A percentile compares a stretch with the other conserved stretches of the same genome.
Conservation (phyloP, 2,329 filamentous ascomycete species). For the Albophoma yamanashiensis region DNA sequence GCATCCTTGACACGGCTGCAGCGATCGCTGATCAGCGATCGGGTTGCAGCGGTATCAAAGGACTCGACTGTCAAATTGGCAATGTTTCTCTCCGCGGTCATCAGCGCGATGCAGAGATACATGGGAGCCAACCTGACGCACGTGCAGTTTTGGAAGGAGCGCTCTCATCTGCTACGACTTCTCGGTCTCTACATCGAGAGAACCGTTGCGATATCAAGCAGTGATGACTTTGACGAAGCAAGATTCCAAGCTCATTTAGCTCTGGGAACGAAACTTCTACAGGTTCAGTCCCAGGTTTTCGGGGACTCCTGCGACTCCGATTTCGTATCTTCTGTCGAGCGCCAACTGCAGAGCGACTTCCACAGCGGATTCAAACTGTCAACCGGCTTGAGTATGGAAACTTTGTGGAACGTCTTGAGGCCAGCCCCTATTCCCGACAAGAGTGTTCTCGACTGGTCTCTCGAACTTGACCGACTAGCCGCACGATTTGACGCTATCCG, state of each 20-base stretch:
- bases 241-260: conserved; percentile 52
- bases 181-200: conserved; percentile 44
- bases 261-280: conserved; percentile 34
- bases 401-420: conserved; percentile 63
- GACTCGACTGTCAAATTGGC: conserved; percentile 48
- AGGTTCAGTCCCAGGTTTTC: conserved; percentile 16
- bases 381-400: conserved; percentile 71
- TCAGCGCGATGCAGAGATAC: conserved; percentile 32
- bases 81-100: conserved; percentile 35
- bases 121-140: conserved; percentile 21
- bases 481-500: conserved; percentile 48
- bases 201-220: conserved; percentile 37
- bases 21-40: conserved; percentile 43
- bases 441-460: conserved; percentile 31
- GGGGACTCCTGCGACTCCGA: conserved; percentile 16
- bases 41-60: conserved; percentile 44
- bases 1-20: conserved; percentile 49
- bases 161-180: conserved; percentile 19
- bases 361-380: conserved; percentile 59
- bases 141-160: conserved; percentile 20
- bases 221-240: conserved; percentile 45
- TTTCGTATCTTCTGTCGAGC: conserved; percentile 28
- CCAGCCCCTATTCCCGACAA: conserved; percentile 45
- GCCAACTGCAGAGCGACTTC: conserved; percentile 45
- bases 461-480: conserved; percentile 45